Percentiles rank a stretch among this genome's conserved stretches.
Evolutionary conservation across 306 rosid genomes (phyloP).

Genomic region (Hylodesmum podocarpum): DNA sequence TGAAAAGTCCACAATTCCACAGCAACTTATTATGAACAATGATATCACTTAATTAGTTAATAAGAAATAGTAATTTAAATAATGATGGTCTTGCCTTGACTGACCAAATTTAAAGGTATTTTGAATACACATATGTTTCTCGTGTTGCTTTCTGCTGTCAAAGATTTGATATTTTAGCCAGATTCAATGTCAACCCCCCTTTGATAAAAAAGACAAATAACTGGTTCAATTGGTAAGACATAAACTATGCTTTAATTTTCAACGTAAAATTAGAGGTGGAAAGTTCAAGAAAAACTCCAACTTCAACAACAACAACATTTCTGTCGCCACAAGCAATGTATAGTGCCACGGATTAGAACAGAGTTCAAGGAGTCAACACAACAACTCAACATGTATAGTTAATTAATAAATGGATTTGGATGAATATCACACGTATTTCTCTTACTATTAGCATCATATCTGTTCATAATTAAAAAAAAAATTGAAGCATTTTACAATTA

Average conservation of each 20-base stretch:
- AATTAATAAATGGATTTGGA: neutral
- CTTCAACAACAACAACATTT: neutral
- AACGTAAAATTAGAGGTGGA: neutral
- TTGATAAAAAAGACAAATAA: conserved; percentile 21
- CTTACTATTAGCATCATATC: neutral
- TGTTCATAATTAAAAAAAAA: neutral
- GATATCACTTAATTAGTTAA: neutral
- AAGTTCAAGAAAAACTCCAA: neutral
- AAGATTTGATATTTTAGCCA: conserved; percentile 11
- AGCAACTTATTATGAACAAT: neutral
- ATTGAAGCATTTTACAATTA: neutral
- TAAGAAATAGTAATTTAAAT: neutral
- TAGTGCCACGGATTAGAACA: neutral
- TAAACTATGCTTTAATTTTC: neutral
- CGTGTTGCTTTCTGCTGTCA: conserved; percentile 8
- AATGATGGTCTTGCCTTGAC: neutral
- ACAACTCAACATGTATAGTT: neutral
- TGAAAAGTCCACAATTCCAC: conserved; percentile 14
- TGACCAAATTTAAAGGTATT: neutral
- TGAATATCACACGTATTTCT: neutral
- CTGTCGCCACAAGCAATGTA: conserved; percentile 14
- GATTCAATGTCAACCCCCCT: conserved; percentile 8
- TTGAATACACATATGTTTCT: neutral
- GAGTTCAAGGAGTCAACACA: neutral
- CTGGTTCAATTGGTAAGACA: conserved; percentile 28